Base-by-base conservation (phyloP, 495 filamentous ascomycete species). In the Talaromyces thailandensis region DNA sequence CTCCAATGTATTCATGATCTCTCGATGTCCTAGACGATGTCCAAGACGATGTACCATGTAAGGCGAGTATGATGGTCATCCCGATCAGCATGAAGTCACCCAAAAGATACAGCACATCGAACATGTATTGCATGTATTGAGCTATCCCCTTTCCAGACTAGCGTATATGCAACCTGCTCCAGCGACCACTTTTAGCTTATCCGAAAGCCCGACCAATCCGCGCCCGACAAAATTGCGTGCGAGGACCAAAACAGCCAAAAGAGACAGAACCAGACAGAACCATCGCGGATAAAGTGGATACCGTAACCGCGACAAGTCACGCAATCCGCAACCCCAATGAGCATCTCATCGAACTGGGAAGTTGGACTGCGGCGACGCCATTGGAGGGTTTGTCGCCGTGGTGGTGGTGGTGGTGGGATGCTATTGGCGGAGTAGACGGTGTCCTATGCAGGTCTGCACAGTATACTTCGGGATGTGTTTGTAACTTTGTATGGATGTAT, bases 261-360 rank as follows among this genome's bases (percentile, higher is more conserved):
- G 4, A 48, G 43, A 48, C 11, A 6, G 21, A 48, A n/a, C n/a
- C 24, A 25, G 48, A 3, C n/a, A 52, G 48, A 55, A 55, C 23
- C 23, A 55, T 25, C 51, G 51, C 51, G 51, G 51, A 55, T 55
- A 55, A n/a, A 55, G 51, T 55, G 51, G 51, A 55, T 55, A 3
- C 26, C 7, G 14, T 55, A 26, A 55, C 12, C 51, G 43, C 43
- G 43, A 21, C 18, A 48, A n/a, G 18, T 40, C 43, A 48, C 43
- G 43, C 18, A 48, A 48, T 48, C 43, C n/a, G 43, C 43, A n/a
- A 6, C 6, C 43, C 43, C 43, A 9, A 48, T 48, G 43, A 48
- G 43, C 35, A 21, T 21, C 43, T 16, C n/a, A 3, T 18, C n/a
- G n/a, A 45, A 18, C 16, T 45, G 40, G 16, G 18, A 45, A n/a